phyloP scores from a whole-genome alignment of 2,329 filamentous ascomycete species.

The Sphaerulina musiva region DNA sequence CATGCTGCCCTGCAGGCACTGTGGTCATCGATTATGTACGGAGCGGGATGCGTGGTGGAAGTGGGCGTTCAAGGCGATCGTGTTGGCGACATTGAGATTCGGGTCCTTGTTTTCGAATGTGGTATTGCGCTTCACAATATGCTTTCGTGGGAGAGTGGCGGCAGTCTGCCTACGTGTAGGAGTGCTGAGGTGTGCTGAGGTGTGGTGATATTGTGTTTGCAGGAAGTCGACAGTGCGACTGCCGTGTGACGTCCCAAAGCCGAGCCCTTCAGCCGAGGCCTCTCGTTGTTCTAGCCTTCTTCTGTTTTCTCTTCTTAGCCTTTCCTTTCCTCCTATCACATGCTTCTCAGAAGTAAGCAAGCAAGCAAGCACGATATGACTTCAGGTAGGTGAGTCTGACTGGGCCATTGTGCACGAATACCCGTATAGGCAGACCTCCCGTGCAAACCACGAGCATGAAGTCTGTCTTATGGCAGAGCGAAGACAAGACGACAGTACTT shows the following conservation, averaged over 20 bases:
- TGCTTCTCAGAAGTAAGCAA: background rate
- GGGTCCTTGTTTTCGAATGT: no score
- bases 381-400: background rate
- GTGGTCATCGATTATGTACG: conserved; percentile 24
- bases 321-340: conserved; percentile 2
- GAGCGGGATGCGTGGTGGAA: conserved; percentile 1
- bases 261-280: conserved; percentile 8
- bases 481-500: conserved; percentile 47
- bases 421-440: background rate
- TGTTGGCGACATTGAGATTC: conserved; percentile 14
- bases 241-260: conserved; percentile 4
- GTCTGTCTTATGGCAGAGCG: conserved; percentile 50
- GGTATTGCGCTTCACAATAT: no score
- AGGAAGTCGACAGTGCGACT: background rate
- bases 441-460: conserved; percentile 12
- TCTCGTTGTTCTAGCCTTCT: background rate
- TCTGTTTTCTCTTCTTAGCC: background rate
- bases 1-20: conserved; percentile 23
- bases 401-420: no score
- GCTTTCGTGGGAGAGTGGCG: no score
- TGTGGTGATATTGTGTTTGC: no score
- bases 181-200: no score
- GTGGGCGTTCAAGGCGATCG: conserved; percentile 7
- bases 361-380: background rate
- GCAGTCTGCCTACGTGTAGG: no score